Percentiles rank a stretch among this genome's conserved stretches.
Conservation (phyloP, 331 rosid species). For the Quercus lobata region DNA sequence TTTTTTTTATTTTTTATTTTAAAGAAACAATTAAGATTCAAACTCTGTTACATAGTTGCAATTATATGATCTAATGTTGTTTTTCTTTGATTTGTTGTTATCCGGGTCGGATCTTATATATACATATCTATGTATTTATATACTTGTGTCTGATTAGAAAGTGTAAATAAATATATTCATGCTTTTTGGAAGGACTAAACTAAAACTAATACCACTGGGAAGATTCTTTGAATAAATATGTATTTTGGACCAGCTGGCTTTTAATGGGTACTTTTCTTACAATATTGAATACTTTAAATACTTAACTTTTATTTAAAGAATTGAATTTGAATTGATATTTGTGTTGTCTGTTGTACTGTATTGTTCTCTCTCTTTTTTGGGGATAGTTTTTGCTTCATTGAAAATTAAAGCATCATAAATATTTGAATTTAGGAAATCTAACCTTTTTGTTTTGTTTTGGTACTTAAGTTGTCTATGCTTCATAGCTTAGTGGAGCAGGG, state of each 20-base stretch:
- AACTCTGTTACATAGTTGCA: background rate
- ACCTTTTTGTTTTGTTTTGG: too few relatives aligned
- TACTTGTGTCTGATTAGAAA: too few relatives aligned
- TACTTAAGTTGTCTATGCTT: too few relatives aligned
- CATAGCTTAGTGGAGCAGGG: background rate
- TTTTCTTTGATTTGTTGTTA: background rate
- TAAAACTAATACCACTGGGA: too few relatives aligned
- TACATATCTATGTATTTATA: too few relatives aligned
- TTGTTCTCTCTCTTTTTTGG: background rate
- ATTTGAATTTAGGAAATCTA: background rate
- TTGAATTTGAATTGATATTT: too few relatives aligned
- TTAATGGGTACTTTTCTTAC: too few relatives aligned
- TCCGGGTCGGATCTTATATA: background rate
- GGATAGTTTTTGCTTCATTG: background rate
- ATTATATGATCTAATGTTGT: background rate
- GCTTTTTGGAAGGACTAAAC: too few relatives aligned
- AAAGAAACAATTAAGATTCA: background rate
- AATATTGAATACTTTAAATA: too few relatives aligned
- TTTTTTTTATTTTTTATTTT: too few relatives aligned
- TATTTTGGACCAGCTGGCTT: background rate
- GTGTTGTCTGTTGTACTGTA: background rate
- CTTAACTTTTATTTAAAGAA: too few relatives aligned
- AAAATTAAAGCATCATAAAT: background rate
- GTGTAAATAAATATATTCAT: too few relatives aligned
- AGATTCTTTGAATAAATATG: background rate